phyloP scores from a whole-genome alignment of 2,329 filamentous ascomycete genomes.

The Chaetomiaceae sp. region DNA sequence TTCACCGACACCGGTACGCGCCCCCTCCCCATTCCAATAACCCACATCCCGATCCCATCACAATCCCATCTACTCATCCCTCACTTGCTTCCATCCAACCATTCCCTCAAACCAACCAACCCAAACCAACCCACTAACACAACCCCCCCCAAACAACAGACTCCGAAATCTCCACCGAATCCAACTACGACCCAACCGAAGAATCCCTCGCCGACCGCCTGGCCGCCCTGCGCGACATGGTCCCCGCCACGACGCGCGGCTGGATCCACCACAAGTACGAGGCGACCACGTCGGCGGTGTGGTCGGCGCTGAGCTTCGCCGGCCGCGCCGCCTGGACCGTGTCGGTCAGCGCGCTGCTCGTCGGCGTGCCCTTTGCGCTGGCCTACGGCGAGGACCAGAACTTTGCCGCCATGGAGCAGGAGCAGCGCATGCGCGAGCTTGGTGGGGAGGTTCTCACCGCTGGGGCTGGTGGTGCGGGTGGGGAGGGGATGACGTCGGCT shows the following conservation, averaged over 20 bases:
- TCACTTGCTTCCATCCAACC: not conserved
- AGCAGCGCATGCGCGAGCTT: slow-evolving; percentile 92
- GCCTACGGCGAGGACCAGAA: slow-evolving; percentile 95
- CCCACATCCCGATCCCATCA: not conserved
- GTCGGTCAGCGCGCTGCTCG: slow-evolving; percentile 79
- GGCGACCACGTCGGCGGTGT: slow-evolving; percentile 52
- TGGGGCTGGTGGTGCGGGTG: slow-evolving; percentile 33
- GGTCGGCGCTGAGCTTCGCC: slow-evolving; percentile 61
- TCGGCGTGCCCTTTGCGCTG: slow-evolving; percentile 90
- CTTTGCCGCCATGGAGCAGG: slow-evolving; percentile 94
- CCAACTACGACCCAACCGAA: slow-evolving; percentile 57
- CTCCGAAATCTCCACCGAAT: slow-evolving; percentile 79
- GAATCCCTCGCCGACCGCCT: slow-evolving; percentile 65
- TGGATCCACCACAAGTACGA: slow-evolving; percentile 58
- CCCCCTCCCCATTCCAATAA: slow-evolving; percentile 2
- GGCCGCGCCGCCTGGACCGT: slow-evolving; percentile 90
- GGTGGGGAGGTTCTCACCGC: slow-evolving; percentile 66
- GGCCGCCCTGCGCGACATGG: slow-evolving; percentile 68
- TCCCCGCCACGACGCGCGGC: slow-evolving; percentile 67
- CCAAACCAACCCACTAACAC: not conserved
- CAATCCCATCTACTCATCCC: not conserved
- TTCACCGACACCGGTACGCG: slow-evolving; percentile 83
- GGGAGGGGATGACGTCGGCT: slow-evolving; percentile 38
- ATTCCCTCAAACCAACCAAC: not conserved
- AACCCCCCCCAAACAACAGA: slow-evolving; percentile 43